Evolutionary conservation across 371 early-diverging fungal species (phyloP).

Genomic region (Mucor ambiguus): DNA sequence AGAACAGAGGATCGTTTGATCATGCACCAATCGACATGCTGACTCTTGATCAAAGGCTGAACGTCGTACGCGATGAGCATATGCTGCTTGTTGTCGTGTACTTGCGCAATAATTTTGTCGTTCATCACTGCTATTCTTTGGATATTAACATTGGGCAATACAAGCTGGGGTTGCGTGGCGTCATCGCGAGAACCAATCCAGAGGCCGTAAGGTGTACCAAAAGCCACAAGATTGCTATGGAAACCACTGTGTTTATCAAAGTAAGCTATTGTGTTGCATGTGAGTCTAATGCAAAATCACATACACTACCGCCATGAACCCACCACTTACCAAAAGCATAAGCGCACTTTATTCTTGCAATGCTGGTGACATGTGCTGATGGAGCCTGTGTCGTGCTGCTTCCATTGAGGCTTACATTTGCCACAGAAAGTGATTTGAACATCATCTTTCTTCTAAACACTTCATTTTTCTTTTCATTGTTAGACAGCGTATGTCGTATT

Average conservation of each 20-base stretch:
- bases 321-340: constrained; percentile 20
- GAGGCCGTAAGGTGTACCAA: constrained; percentile 33
- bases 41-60: not conserved
- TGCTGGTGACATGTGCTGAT: not conserved
- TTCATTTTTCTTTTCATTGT: not conserved
- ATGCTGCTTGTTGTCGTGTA: constrained; percentile 9
- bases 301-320: too few species aligned
- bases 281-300: too few species aligned
- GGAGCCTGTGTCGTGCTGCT: not conserved
- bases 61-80: constrained; percentile 21
- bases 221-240: not conserved
- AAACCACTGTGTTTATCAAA: not conserved
- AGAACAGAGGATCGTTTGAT: constrained; percentile 15
- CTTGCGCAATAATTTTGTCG: constrained; percentile 19
- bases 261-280: not conserved
- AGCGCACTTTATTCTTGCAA: constrained; percentile 6
- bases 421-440: not conserved
- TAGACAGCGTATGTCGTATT: not conserved
- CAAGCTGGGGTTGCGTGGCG: constrained; percentile 11
- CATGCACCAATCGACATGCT: constrained; percentile 11
- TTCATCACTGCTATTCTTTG: constrained; percentile 26
- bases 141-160: constrained; percentile 22
- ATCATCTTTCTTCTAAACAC: constrained; percentile 6
- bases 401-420: not conserved
- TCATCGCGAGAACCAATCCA: constrained; percentile 31